Base-by-base conservation (phyloP, 352 stramenopile species). In the Pelagophyceae sp. region DNA sequence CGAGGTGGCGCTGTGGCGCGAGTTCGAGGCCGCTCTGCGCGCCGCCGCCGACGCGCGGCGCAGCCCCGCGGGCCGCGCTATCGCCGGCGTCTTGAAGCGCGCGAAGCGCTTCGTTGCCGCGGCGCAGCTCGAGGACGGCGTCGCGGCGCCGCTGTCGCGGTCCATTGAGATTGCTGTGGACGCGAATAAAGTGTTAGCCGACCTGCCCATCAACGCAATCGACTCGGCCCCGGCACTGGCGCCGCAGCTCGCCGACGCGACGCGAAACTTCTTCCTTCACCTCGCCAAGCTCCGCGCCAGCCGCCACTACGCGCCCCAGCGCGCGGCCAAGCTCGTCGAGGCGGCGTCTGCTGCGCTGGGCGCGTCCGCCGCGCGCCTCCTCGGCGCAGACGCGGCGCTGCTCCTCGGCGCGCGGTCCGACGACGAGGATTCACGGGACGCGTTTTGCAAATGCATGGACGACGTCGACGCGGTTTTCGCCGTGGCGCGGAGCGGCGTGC, bases 401-500 rank as follows among this genome's bases (percentile, higher is more conserved):
- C 17, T 58, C 6, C 58, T 67, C 23, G 27, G 15, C 11, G 45
- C 45, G 45, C 11, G 23, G 11, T 23, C 45, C 11, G 45, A 54
- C 45, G 11, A 11, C 11, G 11, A 11, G 45, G 45, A 11, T 11
- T 54, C 45, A 23, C 80, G 72, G 32, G 71, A 76, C 20, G 51
- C 72, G 6, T 83, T 83, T 50, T 71, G 71, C n/a, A 1, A 70
- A 23, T 37, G 65, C 0, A 25, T 71, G 38, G 70, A 60, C n/a
- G 72, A 65, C 0, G 60, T 31, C 3, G 32, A 76, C n/a, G 19
- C 1, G 0, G 63, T 78, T 23, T 82, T 82, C 32, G 67, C 72
- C 25, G 51, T 61, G 2, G 80, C 77, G 77, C 77, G 81, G 45
- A 58, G 78, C 0, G 72, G 74, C 33, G 74, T 76, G 15, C 85